Conservation (phyloP, 2,329 filamentous ascomycete genomes). For the Teratosphaeria zuluensis region DNA sequence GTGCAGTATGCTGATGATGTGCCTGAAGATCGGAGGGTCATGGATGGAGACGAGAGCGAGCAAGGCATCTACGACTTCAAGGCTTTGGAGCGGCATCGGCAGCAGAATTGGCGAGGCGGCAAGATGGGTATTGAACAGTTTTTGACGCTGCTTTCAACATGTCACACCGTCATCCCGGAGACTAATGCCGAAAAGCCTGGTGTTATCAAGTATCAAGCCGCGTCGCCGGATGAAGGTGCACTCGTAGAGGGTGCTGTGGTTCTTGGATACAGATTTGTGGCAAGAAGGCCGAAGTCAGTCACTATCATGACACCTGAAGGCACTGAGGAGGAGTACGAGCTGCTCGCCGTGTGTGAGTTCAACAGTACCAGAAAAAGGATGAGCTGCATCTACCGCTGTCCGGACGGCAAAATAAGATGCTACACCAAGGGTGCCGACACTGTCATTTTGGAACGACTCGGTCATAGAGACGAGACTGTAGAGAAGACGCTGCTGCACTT, state of each 20-base stretch:
- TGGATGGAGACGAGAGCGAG: slow-evolving; percentile 60
- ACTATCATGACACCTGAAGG: slow-evolving; percentile 63
- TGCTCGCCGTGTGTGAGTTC: slow-evolving; percentile 96
- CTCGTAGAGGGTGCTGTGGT: slow-evolving; percentile 80
- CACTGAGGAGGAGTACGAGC: slow-evolving; percentile 68
- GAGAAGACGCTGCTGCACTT: slow-evolving; percentile 87
- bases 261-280: slow-evolving; percentile 82
- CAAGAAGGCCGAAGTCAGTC: slow-evolving; percentile 80
- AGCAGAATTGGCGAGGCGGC: slow-evolving; percentile 10
- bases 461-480: slow-evolving; percentile 67
- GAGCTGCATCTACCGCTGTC: slow-evolving; percentile 94
- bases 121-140: slow-evolving; percentile 72
- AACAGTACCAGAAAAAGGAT: slow-evolving; percentile 96
- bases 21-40: slow-evolving; percentile 78
- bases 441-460: slow-evolving; percentile 86
- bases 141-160: slow-evolving; percentile 74
- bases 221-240: slow-evolving; percentile 95
- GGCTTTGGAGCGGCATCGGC: slow-evolving; percentile 59
- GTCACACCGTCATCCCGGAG: slow-evolving; percentile 96
- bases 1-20: slow-evolving; percentile 90
- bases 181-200: slow-evolving; percentile 64
- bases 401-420: slow-evolving; percentile 85
- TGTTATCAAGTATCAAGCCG: slow-evolving; percentile 93
- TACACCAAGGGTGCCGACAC: slow-evolving; percentile 98
- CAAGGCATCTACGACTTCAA: slow-evolving; percentile 79